Evolutionary conservation across 257 asterid genomes (phyloP), one percentile per base, ranked within the genome.

Genomic region (Vinca minor): DNA sequence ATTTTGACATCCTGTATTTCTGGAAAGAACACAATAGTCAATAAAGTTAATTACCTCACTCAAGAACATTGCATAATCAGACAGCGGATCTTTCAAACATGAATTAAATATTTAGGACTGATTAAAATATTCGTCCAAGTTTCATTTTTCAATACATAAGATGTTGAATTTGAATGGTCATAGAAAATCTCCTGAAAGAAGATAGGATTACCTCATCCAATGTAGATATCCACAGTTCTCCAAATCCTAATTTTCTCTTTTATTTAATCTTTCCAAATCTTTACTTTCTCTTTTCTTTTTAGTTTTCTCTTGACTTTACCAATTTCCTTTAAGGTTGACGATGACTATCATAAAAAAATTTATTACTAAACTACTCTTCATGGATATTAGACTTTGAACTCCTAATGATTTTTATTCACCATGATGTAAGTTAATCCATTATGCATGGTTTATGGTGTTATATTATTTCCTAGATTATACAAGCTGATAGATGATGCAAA

Each of bases 1-100:
- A 87, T 70, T 84, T 78, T 4, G 91, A 83, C 95, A 89, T 83
- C 77, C 96, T 78, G 80, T 87, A 89, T 76, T 87, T 89, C 94
- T 89, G 89, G 32, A 61, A 38, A 4, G 67, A 20, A 34, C 4
- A 34, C 4, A 34, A 34, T 61, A 31, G 20, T 64, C 44, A 21
- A 36, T 47, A 64, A 23, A 71, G 36, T 56, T 49, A 65, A 13
- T n/a, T n/a, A n/a, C 7, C 8, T 35, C 17, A 4, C 35, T 9
- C 8, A 4, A 35, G 29, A 15, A 25, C 23, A 25, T 54, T 17
- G 20, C 62, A 3, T 18, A 39, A 15, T 14, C 62, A 38, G 20
- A 38, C 11, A n/a, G 44, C 3, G 26, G 60, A 55, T 54, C 38
- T 26, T 32, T 21, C 14, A 52, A 2, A 46, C 36, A 61, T 50